Base-by-base conservation (phyloP, 1,284 basidiomycete species). In the Golubevia sp. region DNA sequence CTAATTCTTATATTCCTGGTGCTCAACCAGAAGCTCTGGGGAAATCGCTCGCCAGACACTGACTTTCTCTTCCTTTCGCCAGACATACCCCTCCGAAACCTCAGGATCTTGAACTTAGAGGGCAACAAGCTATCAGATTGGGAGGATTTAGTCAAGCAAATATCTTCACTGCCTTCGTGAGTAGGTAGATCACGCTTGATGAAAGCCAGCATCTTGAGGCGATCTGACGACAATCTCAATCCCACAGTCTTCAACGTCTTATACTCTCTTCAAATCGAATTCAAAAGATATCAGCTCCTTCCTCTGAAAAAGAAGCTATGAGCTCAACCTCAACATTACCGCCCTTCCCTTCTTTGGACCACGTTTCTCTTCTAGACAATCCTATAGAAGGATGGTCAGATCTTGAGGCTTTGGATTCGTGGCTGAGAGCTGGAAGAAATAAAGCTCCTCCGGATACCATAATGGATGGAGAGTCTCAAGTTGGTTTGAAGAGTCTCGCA, bases 91-190 rank as follows among this genome's bases (percentile, higher is more conserved):
- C 59, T 76, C 50, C 56, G 61, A 3, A 44, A 85, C 20, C 79
- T 93, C 44, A 83, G 86, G 56, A 85, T 86, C 25, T 84, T 97
- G 63, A 94, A 93, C 78, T 85, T 97, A 30, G 91, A 92, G 72
- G 87, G 86, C 52, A 96, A 96, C 85, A 64, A 83, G 8, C 86
- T 92, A 30, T 74, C 75, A 1, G 85, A 88, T 65, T 94, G 92
- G 91, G 68, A 74, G 26, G 85, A 87, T 55, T 82, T 89, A 1
- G 87, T 86, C 61, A 61, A 80, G 23, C 86, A 88, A 3, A 76
- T 92, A 25, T 70, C 70, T 20, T 67, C 79, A 20, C 87, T 91
- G 59, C 79, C 87, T 18, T 83, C 73, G 91, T 91, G 84, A 68
- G 87, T 85, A 1, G n/a, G n/a, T n/a, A n/a, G n/a, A 51, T n/a